Conservation (phyloP, 371 early-diverging fungal species). For the Mortierella polycephala region DNA sequence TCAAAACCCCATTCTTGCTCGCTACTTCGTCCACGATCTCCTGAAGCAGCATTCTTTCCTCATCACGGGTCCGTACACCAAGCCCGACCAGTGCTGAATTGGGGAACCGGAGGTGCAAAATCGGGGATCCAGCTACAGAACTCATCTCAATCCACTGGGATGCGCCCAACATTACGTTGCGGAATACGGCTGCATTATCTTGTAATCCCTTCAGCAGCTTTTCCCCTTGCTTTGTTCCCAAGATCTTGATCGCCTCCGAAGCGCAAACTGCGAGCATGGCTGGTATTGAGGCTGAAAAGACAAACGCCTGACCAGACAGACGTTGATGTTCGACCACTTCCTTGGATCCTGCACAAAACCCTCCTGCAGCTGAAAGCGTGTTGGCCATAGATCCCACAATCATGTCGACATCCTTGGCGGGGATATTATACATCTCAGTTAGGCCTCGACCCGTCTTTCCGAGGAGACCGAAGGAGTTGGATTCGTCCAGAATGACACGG, state of each 20-base stretch:
- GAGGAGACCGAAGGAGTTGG: slow-evolving; percentile 92
- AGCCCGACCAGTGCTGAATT: slow-evolving; percentile 53
- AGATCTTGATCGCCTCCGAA: slow-evolving; percentile 82
- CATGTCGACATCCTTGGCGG: slow-evolving; percentile 91
- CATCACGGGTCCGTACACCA: slow-evolving; percentile 60
- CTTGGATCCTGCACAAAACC: slow-evolving; percentile 93
- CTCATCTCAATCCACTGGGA: slow-evolving; percentile 35
- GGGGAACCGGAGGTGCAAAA: slow-evolving; percentile 76
- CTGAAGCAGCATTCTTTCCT: slow-evolving; percentile 74
- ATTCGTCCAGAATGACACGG: slow-evolving; percentile 97
- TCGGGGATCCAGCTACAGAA: slow-evolving; percentile 68
- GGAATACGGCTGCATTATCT: slow-evolving; percentile 44
- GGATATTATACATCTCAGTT: slow-evolving; percentile 85
- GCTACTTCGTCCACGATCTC: slow-evolving; percentile 84
- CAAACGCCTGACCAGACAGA: slow-evolving; percentile 93
- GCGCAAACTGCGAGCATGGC: slow-evolving; percentile 94
- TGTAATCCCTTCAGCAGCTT: slow-evolving; percentile 27
- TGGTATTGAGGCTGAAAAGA: slow-evolving; percentile 99
- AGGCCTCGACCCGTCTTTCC: slow-evolving; percentile 93
- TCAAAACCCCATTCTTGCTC: slow-evolving; percentile 79
- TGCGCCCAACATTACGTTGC: slow-evolving; percentile 23
- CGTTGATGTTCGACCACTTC: slow-evolving; percentile 96
- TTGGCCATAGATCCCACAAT: slow-evolving; percentile 92
- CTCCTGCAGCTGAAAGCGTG: slow-evolving; percentile 91
- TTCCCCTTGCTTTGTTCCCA: slow-evolving; percentile 58